Base-by-base conservation (phyloP, 257 asterid genomes). In the Przewalskia tangutica region DNA sequence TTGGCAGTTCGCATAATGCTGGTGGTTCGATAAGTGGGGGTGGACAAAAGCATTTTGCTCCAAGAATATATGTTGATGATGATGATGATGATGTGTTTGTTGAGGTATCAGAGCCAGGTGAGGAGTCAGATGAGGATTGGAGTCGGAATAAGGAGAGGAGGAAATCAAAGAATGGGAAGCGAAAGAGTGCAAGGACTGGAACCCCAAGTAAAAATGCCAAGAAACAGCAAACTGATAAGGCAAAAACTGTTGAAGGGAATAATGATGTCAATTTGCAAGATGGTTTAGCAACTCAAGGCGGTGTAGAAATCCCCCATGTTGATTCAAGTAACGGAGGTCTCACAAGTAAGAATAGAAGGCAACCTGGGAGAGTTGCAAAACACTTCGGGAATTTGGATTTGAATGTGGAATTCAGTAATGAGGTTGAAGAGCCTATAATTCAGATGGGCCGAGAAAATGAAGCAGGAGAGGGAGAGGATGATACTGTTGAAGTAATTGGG, bases 381-480 rank as follows among this genome's bases (percentile, higher is more conserved):
- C 89, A 84, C 83, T 89, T 82, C 2, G 97, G 97, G 67, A 93
- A 86, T 84, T 88, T 95, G 85, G 98, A 94, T 90, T 84, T 95
- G 92, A 95, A 95, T 82, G 98, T 95, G 88, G 97, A 94, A 88
- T 90, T 90, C 67, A 95, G 92, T 88, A 95, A 92, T 81, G 98
- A 94, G 78, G 88, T 87, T 67, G 98, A 94, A 84, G 99, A 92
- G 88, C 91, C 94, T 16, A 90, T 89, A 17, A 86, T 88, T 14
- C 88, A 89, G 84, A 88, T 68, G 79, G 81, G 85, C 83, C 91
- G 85, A 50, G 95, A 84, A 81, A 86, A 83, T 66, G 97, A 91
- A 67, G 78, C 90, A 14, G 88, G 85, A 63, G 91, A 90, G 38
- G 98, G 96, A 70, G 95, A 88, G 82, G 97, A 92, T 64, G 98